Evolutionary conservation across 2,329 filamentous ascomycete species (phyloP), one percentile per base, ranked within the genome.

Genomic region (Aphanoascus verrucosus): DNA sequence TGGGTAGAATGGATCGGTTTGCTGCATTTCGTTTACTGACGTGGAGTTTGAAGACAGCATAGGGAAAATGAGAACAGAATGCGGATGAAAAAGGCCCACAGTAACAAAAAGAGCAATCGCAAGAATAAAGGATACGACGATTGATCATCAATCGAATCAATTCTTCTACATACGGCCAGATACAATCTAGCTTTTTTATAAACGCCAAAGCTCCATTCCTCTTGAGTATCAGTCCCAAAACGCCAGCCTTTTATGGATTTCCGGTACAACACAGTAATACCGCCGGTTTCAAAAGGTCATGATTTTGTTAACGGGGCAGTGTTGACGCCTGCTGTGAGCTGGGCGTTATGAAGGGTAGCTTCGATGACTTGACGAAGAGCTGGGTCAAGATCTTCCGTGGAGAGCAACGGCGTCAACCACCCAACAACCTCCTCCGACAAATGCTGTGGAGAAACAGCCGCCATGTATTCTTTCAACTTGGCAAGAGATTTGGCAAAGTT

Each of bases 401-500:
- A 67, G 31, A 72, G 58, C 51, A 77, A 64, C 7, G 73, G 69
- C 46, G 77, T 62, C 28, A 83, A 66, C 66, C 76, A 74, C 35
- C 68, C 64, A 55, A 78, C 67, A 48, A 77, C 68, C 55, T 73
- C 71, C 60, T 71, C 66, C 40, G 74, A 72, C 50, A 80, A 60
- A 31, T 64, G 63, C 2, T 54, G 32, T 47, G 48, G 63, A 59
- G 48, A 62, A 58, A 49, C 68, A 58, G 67, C 58, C 42, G 72
- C 62, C 37, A 73, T 66, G 19, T 74, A 70, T 52, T 74, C 73
- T 62, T 78, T 83, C 57, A 96, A 67, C 44, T 77, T 73, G 1
- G 76, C 73, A 50, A 96, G 73, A 6, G 82, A 78, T 55, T 79
- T 75, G 48, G 82, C 79, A 56, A 96, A 71, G 46, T 82, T 84